phyloP scores from a whole-genome alignment of 352 stramenopile genomes.

The Globisporangium orthogonon region DNA sequence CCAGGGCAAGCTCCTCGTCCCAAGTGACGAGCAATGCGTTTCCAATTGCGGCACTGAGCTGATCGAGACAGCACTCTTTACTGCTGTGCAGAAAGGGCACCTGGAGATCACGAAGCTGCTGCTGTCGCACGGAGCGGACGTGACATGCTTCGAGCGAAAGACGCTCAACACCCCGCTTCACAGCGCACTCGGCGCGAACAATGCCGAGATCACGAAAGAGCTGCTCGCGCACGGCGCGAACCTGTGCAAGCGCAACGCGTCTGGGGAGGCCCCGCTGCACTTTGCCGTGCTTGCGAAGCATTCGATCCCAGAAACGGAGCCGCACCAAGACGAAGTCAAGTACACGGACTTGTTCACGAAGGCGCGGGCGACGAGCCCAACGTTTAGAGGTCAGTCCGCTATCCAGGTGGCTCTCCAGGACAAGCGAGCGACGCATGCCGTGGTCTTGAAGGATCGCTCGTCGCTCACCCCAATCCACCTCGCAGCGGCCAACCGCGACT shows the following conservation, averaged over 20 bases:
- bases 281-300: conserved; percentile 35
- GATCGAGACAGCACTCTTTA: conserved; percentile 37
- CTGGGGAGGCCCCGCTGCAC: conserved; percentile 35
- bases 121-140: conserved; percentile 31
- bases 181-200: conserved; percentile 34
- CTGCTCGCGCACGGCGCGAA: conserved; percentile 44
- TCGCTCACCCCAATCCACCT: conserved; percentile 54
- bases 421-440: conserved; percentile 30
- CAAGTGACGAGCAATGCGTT: conserved; percentile 19
- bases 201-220: conserved; percentile 25
- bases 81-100: conserved; percentile 28
- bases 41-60: conserved; percentile 28
- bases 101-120: conserved; percentile 29
- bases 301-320: conserved; percentile 39
- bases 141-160: conserved; percentile 32
- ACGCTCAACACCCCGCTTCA: conserved; percentile 44
- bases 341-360: conserved; percentile 27
- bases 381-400: conserved; percentile 18
- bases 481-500: conserved; percentile 52
- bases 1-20: conserved; percentile 4
- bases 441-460: conserved; percentile 35
- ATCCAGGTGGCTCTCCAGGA: conserved; percentile 53
- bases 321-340: conserved; percentile 44
- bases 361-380: background rate
- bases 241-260: conserved; percentile 30